A percentile compares a stretch with the other conserved stretches of the same genome.
Conservation (phyloP, 192 early-diverging fungal genomes). For the Coemansia sp. region DNA sequence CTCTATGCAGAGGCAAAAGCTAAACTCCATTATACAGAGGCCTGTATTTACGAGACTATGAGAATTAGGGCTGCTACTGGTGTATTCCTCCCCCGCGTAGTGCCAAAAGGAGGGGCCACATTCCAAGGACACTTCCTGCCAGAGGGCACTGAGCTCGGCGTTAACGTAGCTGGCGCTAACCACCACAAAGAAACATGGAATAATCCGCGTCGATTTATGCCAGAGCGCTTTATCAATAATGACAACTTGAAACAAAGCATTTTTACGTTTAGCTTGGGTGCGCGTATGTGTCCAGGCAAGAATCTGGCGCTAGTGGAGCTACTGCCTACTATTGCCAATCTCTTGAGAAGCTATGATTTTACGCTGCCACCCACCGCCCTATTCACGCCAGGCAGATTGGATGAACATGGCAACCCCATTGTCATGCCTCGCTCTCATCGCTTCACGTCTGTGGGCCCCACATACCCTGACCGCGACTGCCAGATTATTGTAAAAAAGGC, state of each 20-base stretch:
- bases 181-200: conserved; percentile 12
- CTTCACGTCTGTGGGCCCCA: conserved; percentile 15
- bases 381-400: conserved; percentile 11
- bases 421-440: conserved; percentile 22
- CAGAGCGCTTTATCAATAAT: conserved; percentile 29
- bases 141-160: conserved; percentile 13
- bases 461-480: conserved; percentile 34
- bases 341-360: conserved; percentile 32
- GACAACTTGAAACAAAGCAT: conserved; percentile 4
- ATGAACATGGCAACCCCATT: conserved; percentile 11
- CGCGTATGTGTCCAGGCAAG: conserved; percentile 32
- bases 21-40: conserved; percentile 33
- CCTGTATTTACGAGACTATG: conserved; percentile 46
- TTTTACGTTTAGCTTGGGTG: conserved; percentile 39
- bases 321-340: conserved; percentile 18
- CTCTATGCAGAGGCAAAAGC: conserved; percentile 28
- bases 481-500: conserved; percentile 9
- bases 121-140: conserved; percentile 38
- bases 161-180: conserved; percentile 32
- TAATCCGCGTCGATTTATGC: conserved; percentile 22
- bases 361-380: conserved; percentile 1
- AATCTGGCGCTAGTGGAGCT: conserved; percentile 34
- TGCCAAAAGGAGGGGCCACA: conserved; percentile 25
- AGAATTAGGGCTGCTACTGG: conserved; percentile 30
- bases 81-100: conserved; percentile 15